Evolutionary conservation across 495 filamentous ascomycete genomes (phyloP).

Genomic region (Cercophora newfieldiana): DNA sequence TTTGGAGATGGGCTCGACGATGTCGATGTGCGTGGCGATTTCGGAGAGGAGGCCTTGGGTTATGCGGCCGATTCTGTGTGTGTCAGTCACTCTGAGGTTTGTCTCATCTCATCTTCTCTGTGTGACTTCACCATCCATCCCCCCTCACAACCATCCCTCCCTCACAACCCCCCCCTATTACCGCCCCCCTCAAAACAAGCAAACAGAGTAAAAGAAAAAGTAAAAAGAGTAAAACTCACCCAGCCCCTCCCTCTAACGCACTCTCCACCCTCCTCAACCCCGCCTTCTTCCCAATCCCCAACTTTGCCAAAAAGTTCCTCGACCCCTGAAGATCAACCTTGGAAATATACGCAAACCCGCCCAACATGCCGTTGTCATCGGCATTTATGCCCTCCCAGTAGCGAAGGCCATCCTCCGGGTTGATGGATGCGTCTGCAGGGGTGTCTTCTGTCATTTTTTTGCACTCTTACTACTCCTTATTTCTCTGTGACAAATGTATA

Average conservation of each 20-base stretch:
- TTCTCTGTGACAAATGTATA: too few species aligned
- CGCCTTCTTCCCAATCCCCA: constrained; percentile 53
- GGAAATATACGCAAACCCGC: constrained; percentile 59
- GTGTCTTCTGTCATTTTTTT: not conserved
- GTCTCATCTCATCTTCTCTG: not conserved
- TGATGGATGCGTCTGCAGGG: constrained; percentile 37
- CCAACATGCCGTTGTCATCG: constrained; percentile 75
- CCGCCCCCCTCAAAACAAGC: not conserved
- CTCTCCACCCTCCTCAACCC: constrained; percentile 29
- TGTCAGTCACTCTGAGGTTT: not conserved
- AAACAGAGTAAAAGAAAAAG: not conserved
- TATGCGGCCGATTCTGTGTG: constrained; percentile 54
- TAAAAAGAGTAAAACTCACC: constrained; percentile 35
- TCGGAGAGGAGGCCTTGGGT: constrained; percentile 42
- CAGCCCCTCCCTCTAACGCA: constrained; percentile 57
- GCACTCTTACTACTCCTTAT: too few species aligned
- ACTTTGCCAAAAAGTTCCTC: constrained; percentile 72
- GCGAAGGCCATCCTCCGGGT: constrained; percentile 50
- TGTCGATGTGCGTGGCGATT: constrained; percentile 34
- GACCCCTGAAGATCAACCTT: constrained; percentile 77
- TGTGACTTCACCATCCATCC: too few species aligned
- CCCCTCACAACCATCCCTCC: too few species aligned
- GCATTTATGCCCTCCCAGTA: constrained; percentile 79
- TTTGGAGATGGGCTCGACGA: constrained; percentile 56
- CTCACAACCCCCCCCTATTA: too few species aligned